Conservation (phyloP, 169 alveolate genomes). For the Cryptosporidium viatorum region DNA sequence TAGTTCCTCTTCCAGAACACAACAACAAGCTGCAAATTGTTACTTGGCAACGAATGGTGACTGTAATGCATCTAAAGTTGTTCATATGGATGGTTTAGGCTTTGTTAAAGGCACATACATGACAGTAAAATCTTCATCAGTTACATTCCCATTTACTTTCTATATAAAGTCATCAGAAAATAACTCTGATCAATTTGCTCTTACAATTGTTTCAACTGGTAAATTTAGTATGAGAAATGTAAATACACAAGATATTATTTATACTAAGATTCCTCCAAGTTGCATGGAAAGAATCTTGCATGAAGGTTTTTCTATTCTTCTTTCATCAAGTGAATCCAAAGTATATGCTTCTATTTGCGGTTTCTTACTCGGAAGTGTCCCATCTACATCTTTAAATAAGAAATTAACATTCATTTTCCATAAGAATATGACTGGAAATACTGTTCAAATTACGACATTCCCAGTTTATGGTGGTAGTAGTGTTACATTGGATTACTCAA, state of each 20-base stretch:
- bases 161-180: slow-evolving; percentile 2
- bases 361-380: slow-evolving; percentile 15
- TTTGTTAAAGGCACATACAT: slow-evolving; percentile 24
- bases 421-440: slow-evolving; percentile 11
- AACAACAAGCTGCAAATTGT: slow-evolving; percentile 47
- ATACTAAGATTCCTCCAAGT: slow-evolving; percentile 17
- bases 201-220: slow-evolving; percentile 17
- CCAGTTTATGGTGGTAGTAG: slow-evolving; percentile 34
- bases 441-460: not conserved
- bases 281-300: slow-evolving; percentile 49
- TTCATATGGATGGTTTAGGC: slow-evolving; percentile 51
- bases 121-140: slow-evolving; percentile 11
- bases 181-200: slow-evolving; percentile 43
- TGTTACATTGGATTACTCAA: not conserved
- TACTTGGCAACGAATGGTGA: slow-evolving; percentile 50
- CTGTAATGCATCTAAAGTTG: slow-evolving; percentile 32
- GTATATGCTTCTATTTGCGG: slow-evolving; percentile 35
- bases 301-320: slow-evolving; percentile 41
- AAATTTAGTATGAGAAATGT: slow-evolving; percentile 53
- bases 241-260: slow-evolving; percentile 21
- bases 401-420: slow-evolving; percentile 10
- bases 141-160: slow-evolving; percentile 45
- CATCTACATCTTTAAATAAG: slow-evolving; percentile 25
- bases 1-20: slow-evolving; percentile 43
- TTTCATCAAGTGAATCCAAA: slow-evolving; percentile 4